A percentile compares a stretch with the other conserved stretches of the same genome.
phyloP scores from a whole-genome alignment of 1,139 yeast genomes.

The Hanseniaspora uvarum region DNA sequence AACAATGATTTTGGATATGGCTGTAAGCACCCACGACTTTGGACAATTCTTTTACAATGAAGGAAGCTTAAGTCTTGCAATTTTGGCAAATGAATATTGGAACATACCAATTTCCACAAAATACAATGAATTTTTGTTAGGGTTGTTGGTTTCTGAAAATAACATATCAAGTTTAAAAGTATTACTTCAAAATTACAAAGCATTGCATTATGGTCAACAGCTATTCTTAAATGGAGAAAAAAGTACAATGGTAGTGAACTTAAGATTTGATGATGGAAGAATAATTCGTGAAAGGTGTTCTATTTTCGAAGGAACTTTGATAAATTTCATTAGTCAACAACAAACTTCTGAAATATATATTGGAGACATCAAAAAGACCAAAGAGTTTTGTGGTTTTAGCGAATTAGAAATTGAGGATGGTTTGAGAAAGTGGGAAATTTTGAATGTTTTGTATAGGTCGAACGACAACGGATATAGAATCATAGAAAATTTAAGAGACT shows the following conservation, averaged over 20 bases:
- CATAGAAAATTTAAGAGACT: constrained; percentile 20
- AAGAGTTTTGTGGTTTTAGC: constrained; percentile 27
- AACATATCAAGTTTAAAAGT: background rate
- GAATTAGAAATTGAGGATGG: constrained; percentile 30
- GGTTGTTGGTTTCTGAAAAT: background rate
- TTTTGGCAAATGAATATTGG: background rate
- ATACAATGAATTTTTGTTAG: background rate
- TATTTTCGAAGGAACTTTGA: constrained; percentile 23
- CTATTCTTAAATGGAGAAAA: constrained; percentile 49
- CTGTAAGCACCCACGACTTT: background rate
- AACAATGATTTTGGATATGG: constrained; percentile 8
- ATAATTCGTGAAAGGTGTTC: constrained; percentile 41
- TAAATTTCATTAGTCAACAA: background rate
- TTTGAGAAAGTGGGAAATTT: constrained; percentile 48
- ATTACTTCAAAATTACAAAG: background rate
- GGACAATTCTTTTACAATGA: background rate
- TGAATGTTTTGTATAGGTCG: constrained; percentile 38
- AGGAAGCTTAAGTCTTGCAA: background rate
- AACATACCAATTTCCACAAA: background rate
- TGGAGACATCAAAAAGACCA: constrained; percentile 27
- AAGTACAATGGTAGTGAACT: constrained; percentile 53
- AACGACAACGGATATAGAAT: constrained; percentile 31
- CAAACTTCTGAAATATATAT: constrained; percentile 23
- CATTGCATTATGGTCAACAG: constrained; percentile 46
- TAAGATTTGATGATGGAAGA: constrained; percentile 42